phyloP scores from a whole-genome alignment of 768 basidiomycete genomes.

The Leucosporidium yakuticum region DNA sequence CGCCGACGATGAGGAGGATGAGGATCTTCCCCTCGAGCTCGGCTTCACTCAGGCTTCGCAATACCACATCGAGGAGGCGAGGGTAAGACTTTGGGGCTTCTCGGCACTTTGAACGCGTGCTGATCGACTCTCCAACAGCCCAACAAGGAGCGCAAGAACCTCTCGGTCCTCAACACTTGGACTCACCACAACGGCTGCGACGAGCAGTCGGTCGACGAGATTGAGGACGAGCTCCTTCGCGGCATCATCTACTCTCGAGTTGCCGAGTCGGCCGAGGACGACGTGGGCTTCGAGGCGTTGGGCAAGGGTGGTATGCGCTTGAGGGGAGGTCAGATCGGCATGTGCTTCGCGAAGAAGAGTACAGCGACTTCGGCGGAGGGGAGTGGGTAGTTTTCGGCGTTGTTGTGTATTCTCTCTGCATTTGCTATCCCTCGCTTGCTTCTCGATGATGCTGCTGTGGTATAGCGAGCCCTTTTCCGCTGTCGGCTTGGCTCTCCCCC shows the following conservation, averaged over 20 bases:
- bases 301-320: background rate
- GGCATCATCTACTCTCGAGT: slow-evolving; percentile 42
- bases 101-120: slow-evolving; percentile 42
- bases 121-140: background rate
- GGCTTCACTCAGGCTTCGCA: slow-evolving; percentile 35
- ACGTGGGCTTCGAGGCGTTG: background rate
- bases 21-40: background rate
- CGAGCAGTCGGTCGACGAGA: slow-evolving; percentile 47
- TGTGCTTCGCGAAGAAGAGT: too few relatives aligned
- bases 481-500: too few relatives aligned
- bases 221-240: slow-evolving; percentile 64
- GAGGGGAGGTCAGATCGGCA: background rate
- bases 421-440: too few relatives aligned
- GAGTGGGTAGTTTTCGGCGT: too few relatives aligned
- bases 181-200: slow-evolving; percentile 71
- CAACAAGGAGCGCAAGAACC: slow-evolving; percentile 53
- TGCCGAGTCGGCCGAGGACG: background rate
- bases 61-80: slow-evolving; percentile 1
- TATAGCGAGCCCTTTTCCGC: too few relatives aligned
- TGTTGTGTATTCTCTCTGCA: too few relatives aligned
- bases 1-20: background rate
- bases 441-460: too few relatives aligned
- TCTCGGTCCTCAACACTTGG: slow-evolving; percentile 71
- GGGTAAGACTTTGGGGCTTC: slow-evolving; percentile 6
- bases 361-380: too few relatives aligned